Conservation (phyloP, 2,329 filamentous ascomycete species). For the Alternaria alternata region DNA sequence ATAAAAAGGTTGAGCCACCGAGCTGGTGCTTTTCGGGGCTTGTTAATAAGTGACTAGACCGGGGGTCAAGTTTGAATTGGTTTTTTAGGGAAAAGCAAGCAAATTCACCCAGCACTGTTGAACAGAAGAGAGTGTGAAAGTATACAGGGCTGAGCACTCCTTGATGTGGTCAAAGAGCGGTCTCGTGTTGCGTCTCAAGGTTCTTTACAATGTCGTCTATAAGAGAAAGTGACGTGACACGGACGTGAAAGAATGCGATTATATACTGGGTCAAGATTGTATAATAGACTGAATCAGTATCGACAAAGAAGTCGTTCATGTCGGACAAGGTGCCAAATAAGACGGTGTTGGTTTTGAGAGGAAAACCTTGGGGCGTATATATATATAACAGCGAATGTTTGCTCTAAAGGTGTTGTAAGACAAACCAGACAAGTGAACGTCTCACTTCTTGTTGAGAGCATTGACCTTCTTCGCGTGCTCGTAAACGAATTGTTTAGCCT, state of each 20-base stretch:
- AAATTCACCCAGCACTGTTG: neutral
- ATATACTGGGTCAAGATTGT: neutral
- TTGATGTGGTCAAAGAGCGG: neutral
- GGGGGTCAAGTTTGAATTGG: neutral
- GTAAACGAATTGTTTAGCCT: conserved; percentile 1
- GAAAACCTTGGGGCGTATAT: neutral
- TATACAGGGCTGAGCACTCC: neutral
- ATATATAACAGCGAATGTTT: neutral
- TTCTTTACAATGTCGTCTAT: neutral
- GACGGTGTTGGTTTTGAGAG: neutral
- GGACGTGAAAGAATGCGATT: neutral
- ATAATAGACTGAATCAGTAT: neutral
- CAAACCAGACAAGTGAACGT: neutral
- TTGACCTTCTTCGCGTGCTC: conserved; percentile 5
- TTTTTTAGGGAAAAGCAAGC: neutral
- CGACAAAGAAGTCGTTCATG: neutral
- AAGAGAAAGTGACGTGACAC: neutral
- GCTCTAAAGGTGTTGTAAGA: neutral
- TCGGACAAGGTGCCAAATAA: neutral
- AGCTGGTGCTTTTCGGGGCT: neutral
- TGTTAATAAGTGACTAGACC: neutral
- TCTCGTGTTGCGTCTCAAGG: neutral
- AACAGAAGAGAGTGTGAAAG: neutral
- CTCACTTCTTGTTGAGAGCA: neutral
- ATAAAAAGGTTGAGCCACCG: neutral